Evolutionary conservation across 768 basidiomycete genomes (phyloP).

Genomic region (Trichaptum fuscoviolaceum): DNA sequence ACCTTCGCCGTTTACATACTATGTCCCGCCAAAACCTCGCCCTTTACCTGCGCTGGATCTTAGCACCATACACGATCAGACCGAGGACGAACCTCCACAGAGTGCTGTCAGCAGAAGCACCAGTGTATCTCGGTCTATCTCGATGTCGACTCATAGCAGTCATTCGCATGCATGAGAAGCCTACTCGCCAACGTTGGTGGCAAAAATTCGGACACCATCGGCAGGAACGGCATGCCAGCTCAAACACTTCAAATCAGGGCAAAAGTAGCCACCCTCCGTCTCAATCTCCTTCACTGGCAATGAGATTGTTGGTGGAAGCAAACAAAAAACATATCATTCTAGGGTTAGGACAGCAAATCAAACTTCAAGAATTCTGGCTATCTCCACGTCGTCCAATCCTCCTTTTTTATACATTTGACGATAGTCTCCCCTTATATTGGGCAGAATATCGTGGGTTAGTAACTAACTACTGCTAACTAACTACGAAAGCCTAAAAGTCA

Average conservation of each 20-base stretch:
- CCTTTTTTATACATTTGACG: too few relatives aligned
- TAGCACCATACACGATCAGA: not conserved
- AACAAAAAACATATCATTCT: too few relatives aligned
- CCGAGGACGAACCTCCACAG: not conserved
- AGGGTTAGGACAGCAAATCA: too few relatives aligned
- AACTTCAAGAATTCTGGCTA: too few relatives aligned
- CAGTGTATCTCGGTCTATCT: not conserved
- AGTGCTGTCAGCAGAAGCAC: not conserved
- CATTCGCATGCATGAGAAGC: not conserved
- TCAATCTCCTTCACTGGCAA: not conserved
- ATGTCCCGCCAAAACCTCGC: constrained; percentile 19
- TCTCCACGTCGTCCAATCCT: too few relatives aligned
- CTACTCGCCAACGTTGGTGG: not conserved
- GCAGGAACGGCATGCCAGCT: not conserved
- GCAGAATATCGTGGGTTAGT: too few relatives aligned
- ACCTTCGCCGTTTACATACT: constrained; percentile 33
- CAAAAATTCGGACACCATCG: not conserved
- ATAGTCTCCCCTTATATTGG: too few relatives aligned
- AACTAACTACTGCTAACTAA: too few relatives aligned
- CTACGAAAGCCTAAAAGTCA: too few relatives aligned
- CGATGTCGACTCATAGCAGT: not conserved
- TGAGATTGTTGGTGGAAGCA: too few relatives aligned
- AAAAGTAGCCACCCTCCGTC: not conserved
- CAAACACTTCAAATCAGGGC: not conserved
- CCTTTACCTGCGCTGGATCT: not conserved